Evolutionary conservation across 441 rosid genomes (phyloP).

Genomic region (Aquilaria agallochum): DNA sequence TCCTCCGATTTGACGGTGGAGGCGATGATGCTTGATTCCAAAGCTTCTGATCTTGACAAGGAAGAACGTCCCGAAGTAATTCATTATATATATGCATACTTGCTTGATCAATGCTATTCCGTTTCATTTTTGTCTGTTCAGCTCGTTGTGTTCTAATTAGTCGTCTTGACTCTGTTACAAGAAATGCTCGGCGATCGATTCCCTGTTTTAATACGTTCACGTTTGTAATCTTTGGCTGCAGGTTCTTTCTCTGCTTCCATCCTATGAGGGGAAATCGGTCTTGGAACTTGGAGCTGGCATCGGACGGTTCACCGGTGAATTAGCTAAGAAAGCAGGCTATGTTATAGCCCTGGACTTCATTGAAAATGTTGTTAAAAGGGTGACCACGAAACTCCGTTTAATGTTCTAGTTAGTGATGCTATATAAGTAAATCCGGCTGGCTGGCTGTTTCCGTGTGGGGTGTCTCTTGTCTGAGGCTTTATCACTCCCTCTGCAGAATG

Average conservation of each 20-base stretch:
- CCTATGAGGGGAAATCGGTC: constrained; percentile 69
- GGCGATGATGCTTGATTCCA: constrained; percentile 97
- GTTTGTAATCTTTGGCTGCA: constrained; percentile 7
- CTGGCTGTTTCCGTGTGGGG: no score
- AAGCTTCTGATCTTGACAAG: constrained; percentile 89
- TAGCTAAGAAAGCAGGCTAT: constrained; percentile 77
- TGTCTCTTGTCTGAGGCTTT: no score
- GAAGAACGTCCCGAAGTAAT: constrained; percentile 96
- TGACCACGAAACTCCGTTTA: constrained; percentile 12
- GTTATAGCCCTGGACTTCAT: constrained; percentile 86
- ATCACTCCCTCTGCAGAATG: constrained; percentile 52
- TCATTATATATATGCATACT: no score
- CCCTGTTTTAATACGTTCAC: no score
- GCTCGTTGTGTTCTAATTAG: no score
- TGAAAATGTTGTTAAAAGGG: constrained; percentile 82
- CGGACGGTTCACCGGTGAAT: constrained; percentile 92
- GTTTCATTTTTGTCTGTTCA: no score
- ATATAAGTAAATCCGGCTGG: no score
- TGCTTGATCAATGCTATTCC: no score
- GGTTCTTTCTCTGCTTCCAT: constrained; percentile 85
- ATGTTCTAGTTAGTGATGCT: not conserved
- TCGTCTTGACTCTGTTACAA: no score
- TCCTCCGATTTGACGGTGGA: constrained; percentile 73
- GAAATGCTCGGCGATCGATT: no score
- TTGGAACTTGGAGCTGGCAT: constrained; percentile 95